Conservation (phyloP, 2,329 filamentous ascomycete species). For the Penicillium sumatraense region DNA sequence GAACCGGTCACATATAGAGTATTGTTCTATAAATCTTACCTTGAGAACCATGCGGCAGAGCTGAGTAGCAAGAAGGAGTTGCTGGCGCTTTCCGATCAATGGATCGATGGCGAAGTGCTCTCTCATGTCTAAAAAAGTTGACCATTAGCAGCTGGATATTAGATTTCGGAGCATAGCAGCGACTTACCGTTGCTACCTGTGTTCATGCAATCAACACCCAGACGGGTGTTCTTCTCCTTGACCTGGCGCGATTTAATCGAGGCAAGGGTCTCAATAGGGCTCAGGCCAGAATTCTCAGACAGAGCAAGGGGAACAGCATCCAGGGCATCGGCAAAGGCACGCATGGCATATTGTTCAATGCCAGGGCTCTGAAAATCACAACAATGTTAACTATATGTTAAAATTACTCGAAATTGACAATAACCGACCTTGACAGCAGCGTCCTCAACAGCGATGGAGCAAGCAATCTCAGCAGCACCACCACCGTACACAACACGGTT, state of each 20-base stretch:
- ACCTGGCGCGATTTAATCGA: constrained; percentile 96
- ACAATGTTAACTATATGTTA: constrained; percentile 11
- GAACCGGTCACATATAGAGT: neutral
- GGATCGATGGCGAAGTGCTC: constrained; percentile 98
- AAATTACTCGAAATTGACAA: neutral
- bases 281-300: constrained; percentile 95
- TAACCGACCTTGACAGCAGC: constrained; percentile 74
- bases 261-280: constrained; percentile 92
- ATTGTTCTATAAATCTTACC: constrained; percentile 51
- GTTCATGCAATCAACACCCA: constrained; percentile 98
- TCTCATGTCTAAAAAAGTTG: constrained; percentile 75
- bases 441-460: constrained; percentile 93
- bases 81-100: constrained; percentile 96
- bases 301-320: constrained; percentile 94
- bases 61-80: constrained; percentile 94
- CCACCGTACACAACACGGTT: constrained; percentile 98
- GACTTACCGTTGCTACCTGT: constrained; percentile 80
- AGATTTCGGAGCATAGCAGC: neutral
- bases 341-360: constrained; percentile 99
- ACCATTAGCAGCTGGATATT: constrained; percentile 6
- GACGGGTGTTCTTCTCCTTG: constrained; percentile 76
- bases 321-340: constrained; percentile 92
- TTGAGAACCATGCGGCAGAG: constrained; percentile 98
- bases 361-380: constrained; percentile 70
- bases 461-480: constrained; percentile 95